These are phyloP conservation scores for Phialophora verrucosa DNA, from an alignment of 2,329 filamentous ascomycete genomes.

Conservation along the genomic window DNA sequence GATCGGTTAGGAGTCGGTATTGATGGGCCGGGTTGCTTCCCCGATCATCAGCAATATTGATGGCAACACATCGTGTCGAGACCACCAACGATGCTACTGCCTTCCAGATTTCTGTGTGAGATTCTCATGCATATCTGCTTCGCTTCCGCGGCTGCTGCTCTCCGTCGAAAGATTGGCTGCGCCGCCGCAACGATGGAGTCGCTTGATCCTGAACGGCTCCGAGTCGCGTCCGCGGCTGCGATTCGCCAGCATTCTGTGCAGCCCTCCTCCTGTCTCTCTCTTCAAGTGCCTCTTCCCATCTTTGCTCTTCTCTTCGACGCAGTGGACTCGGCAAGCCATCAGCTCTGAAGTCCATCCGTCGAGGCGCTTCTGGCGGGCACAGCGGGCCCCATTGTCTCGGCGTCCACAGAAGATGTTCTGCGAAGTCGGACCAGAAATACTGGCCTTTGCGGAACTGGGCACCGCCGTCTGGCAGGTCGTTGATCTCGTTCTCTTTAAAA, in stretches of 20 bases:
- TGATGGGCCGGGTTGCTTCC: conserved; percentile 40
- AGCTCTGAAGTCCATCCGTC: not conserved
- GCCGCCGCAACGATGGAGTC: not conserved
- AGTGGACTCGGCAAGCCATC: conserved; percentile 11
- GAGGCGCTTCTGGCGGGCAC: conserved; percentile 22
- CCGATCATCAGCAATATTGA: no score
- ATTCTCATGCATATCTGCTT: not conserved
- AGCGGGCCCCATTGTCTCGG: conserved; percentile 6
- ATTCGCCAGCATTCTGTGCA: not conserved
- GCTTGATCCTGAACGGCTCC: not conserved
- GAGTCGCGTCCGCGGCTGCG: not conserved
- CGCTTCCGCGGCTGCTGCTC: conserved; percentile 8
- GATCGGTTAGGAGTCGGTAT: conserved; percentile 44
- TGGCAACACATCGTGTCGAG: no score
- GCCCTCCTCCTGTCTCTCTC: conserved; percentile 1
- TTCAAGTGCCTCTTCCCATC: conserved; percentile 16
- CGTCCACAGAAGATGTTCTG: conserved; percentile 23
- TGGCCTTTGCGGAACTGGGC: conserved; percentile 13
- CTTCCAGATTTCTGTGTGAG: no score
- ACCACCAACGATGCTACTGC: not conserved
- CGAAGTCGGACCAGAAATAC: conserved; percentile 21
- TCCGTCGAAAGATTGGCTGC: not conserved
- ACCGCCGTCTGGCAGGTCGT: conserved; percentile 12
- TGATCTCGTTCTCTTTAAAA: conserved; percentile 3
- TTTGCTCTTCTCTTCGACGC: conserved; percentile 5